Evolutionary conservation across 257 asterid genomes (phyloP), one percentile per base, ranked within the genome.

Genomic region (Nyctanthes arbortristis): DNA sequence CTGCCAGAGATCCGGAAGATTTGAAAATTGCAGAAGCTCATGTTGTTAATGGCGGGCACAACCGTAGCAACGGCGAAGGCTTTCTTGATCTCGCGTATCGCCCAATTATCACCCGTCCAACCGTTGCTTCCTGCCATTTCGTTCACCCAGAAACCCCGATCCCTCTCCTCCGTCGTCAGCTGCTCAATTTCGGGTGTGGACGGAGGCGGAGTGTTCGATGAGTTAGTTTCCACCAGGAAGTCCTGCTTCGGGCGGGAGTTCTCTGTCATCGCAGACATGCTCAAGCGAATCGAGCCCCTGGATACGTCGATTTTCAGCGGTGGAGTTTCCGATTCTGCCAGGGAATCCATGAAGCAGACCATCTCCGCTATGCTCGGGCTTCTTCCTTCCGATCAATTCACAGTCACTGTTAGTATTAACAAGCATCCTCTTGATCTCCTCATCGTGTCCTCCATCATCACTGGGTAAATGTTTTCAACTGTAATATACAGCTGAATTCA

Each of bases 331-430:
- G 91, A 84, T 49, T 82, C 89, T 9, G 94, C 98, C 1, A 93
- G 91, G 91, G 97, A 91, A 63, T 89, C 99, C 22, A 93, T 93
- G 97, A 93, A 93, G 84, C 96, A 93, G 88, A 89, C 97, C 67
- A 89, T 93, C 30, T 91, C 99, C 0, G 82, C 94, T 63, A 93
- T 93, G 99, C 88, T 93, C 32, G 97, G 99, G 16, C 80, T 93
- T 80, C 84, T 93, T 70, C 99, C 99, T 2, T 93, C 99, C 7
- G 94, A 93, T 83, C 97, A 86, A 71, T 93, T 90, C 54, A 57
- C 95, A 12, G 91, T 93, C 58, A 76, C 83, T 25, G 87, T 93
- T 76, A 78, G 82, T 70, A 82, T 90, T 75, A 80, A 89, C 39
- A 91, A 80, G 49, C 85, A 72, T 5, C 96, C 96, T 24, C 88